Conservation (phyloP, 768 basidiomycete genomes). For the Pleurotus tuber-regium region DNA sequence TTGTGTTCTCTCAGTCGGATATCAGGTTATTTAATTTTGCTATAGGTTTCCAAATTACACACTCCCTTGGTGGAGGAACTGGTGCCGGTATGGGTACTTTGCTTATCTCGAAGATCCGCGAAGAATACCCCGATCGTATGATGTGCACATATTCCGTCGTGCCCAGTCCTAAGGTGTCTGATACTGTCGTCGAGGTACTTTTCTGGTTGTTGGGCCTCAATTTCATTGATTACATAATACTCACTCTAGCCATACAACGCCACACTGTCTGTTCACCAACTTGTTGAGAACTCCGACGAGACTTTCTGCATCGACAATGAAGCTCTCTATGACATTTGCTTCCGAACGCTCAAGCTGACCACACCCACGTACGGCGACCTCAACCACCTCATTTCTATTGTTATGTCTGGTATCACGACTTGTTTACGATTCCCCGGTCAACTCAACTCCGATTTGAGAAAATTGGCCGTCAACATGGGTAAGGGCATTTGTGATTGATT, state of each 20-base stretch:
- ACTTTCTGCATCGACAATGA: constrained; percentile 99
- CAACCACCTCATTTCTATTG: constrained; percentile 95
- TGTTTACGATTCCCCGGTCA: constrained; percentile 99
- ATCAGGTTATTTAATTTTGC: constrained; percentile 2
- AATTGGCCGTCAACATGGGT: constrained; percentile 99
- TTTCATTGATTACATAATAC: background rate
- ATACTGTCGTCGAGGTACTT: constrained; percentile 92
- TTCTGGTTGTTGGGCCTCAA: background rate
- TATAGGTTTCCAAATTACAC: constrained; percentile 96
- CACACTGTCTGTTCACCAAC: constrained; percentile 95
- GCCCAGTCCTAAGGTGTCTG: constrained; percentile 95
- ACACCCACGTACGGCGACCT: constrained; percentile 97
- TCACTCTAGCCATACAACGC: constrained; percentile 88
- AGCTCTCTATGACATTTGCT: constrained; percentile 98
- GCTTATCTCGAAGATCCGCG: constrained; percentile 97
- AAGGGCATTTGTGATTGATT: constrained; percentile 24
- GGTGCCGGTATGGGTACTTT: constrained; percentile 99
- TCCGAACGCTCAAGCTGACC: constrained; percentile 94
- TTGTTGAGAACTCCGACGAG: constrained; percentile 99
- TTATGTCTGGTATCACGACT: constrained; percentile 99
- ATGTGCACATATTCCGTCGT: constrained; percentile 99
- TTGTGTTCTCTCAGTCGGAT: constrained; percentile 3
- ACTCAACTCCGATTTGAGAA: constrained; percentile 97
- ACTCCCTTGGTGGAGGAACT: constrained; percentile 98
- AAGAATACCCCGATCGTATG: constrained; percentile 99